phyloP scores from a whole-genome alignment of 139 green algal species.

The Chlorella sp. region DNA sequence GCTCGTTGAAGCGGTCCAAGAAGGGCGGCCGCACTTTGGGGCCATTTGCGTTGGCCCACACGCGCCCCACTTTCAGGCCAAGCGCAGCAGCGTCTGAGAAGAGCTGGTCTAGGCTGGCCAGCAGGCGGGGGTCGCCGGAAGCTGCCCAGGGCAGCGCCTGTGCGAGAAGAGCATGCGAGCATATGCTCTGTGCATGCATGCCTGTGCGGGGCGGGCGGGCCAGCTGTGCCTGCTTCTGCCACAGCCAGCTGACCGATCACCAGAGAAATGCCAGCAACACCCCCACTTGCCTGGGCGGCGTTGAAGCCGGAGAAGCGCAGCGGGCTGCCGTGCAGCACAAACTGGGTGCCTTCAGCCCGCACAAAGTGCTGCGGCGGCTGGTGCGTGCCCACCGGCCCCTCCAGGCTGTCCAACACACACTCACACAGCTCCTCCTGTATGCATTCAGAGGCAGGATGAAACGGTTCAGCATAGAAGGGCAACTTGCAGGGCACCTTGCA shows the following conservation, averaged over 20 bases:
- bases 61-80: neutral
- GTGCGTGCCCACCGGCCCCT: neutral
- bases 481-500: too few relatives aligned
- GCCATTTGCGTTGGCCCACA: neutral
- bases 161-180: too few relatives aligned
- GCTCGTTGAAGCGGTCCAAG: neutral
- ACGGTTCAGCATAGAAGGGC: too few relatives aligned
- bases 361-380: neutral
- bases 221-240: neutral
- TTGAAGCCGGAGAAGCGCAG: conserved; percentile 19
- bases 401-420: neutral
- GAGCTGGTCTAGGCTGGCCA: neutral
- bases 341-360: neutral
- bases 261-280: too few relatives aligned
- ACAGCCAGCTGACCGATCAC: too few relatives aligned
- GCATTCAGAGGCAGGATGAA: too few relatives aligned
- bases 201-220: neutral
- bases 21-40: conserved; percentile 8
- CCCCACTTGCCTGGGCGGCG: neutral
- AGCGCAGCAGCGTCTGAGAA: neutral
- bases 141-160: conserved; percentile 25
- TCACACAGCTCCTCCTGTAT: conserved; percentile 26
- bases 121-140: neutral
- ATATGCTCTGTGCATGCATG: neutral
- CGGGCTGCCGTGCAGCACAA: neutral